Percentiles rank a stretch among this genome's conserved stretches.
These are phyloP conservation scores for Aegilops longissima DNA, from an alignment of 176 grass and related monocot species.

Conservation along the genomic window DNA sequence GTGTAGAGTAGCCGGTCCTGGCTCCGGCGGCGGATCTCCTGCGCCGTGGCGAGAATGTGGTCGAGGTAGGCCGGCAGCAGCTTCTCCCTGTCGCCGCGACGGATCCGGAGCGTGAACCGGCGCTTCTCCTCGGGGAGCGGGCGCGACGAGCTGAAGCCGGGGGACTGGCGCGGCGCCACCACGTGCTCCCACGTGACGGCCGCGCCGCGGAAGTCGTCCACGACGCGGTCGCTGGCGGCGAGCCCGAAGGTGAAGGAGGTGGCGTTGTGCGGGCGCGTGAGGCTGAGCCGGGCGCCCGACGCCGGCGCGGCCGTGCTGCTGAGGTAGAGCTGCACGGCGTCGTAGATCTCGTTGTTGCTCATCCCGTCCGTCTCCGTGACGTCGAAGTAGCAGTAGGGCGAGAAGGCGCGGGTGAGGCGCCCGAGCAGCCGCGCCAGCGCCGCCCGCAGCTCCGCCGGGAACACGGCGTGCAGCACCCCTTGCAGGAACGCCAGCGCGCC, in stretches of 20 bases:
- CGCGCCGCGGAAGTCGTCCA: slow-evolving; percentile 57
- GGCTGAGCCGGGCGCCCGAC: slow-evolving; percentile 56
- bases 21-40: slow-evolving; percentile 61
- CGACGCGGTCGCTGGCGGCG: slow-evolving; percentile 75
- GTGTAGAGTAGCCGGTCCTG: slow-evolving; percentile 87
- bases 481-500: slow-evolving; percentile 76
- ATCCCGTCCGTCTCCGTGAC: slow-evolving; percentile 90
- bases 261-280: slow-evolving; percentile 74
- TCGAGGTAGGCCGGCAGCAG: slow-evolving; percentile 74
- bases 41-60: slow-evolving; percentile 69
- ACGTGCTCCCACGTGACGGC: slow-evolving; percentile 88
- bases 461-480: slow-evolving; percentile 54
- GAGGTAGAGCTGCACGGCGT: slow-evolving; percentile 88
- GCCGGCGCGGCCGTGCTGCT: slow-evolving; percentile 59
- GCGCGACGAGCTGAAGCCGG: slow-evolving; percentile 62
- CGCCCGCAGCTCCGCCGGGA: slow-evolving; percentile 68
- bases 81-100: slow-evolving; percentile 57
- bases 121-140: slow-evolving; percentile 92
- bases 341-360: slow-evolving; percentile 91
- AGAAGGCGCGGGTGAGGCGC: slow-evolving; percentile 42
- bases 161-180: slow-evolving; percentile 71
- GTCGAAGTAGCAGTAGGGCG: slow-evolving; percentile 91
- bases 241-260: slow-evolving; percentile 85
- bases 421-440: slow-evolving; percentile 51
- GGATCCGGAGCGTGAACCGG: slow-evolving; percentile 86